Percentiles rank a stretch among this genome's conserved stretches.
Evolutionary conservation across 2,329 filamentous ascomycete species (phyloP).

Genomic region (Penicillium hordei): DNA sequence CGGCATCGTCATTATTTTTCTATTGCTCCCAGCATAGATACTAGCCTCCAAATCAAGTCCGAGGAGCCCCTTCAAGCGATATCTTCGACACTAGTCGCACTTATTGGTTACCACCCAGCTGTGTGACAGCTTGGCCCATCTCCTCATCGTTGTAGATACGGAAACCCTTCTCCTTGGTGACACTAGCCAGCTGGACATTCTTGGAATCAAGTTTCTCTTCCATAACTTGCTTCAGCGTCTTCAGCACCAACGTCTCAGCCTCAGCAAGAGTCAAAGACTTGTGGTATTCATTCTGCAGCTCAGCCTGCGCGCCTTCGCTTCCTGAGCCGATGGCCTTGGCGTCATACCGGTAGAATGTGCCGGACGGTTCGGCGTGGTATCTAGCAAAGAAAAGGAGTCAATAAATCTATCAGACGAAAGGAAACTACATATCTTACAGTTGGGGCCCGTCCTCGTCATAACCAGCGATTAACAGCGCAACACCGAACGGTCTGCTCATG

Average conservation of each 20-base stretch:
- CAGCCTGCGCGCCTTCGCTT: conserved; percentile 94
- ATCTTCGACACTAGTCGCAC: conserved; percentile 15
- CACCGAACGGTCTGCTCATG: conserved; percentile 96
- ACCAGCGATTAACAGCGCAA: conserved; percentile 92
- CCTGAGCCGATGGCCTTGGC: conserved; percentile 98
- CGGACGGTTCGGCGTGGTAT: conserved; percentile 96
- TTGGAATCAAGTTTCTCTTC: conserved; percentile 99
- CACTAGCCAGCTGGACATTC: conserved; percentile 96
- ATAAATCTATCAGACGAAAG: background rate
- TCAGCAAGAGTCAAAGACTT: conserved; percentile 92
- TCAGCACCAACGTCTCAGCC: conserved; percentile 91
- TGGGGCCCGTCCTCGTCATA: conserved; percentile 96
- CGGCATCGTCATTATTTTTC: conserved; percentile 31
- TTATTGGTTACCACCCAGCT: conserved; percentile 52
- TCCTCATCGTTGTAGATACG: conserved; percentile 97
- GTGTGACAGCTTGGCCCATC: conserved; percentile 89
- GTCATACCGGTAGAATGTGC: conserved; percentile 98
- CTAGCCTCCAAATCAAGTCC: conserved; percentile 15
- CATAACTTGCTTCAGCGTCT: conserved; percentile 99
- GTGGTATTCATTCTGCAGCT: conserved; percentile 98
- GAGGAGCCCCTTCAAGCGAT: conserved; percentile 14
- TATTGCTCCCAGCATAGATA: conserved; percentile 27
- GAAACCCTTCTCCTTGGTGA: conserved; percentile 97
- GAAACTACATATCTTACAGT: conserved; percentile 55
- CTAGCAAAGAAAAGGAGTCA: conserved; percentile 39